Evolutionary conservation across 2,329 filamentous ascomycete genomes (phyloP).

Genomic region (Trichoderma atrobrunneum): DNA sequence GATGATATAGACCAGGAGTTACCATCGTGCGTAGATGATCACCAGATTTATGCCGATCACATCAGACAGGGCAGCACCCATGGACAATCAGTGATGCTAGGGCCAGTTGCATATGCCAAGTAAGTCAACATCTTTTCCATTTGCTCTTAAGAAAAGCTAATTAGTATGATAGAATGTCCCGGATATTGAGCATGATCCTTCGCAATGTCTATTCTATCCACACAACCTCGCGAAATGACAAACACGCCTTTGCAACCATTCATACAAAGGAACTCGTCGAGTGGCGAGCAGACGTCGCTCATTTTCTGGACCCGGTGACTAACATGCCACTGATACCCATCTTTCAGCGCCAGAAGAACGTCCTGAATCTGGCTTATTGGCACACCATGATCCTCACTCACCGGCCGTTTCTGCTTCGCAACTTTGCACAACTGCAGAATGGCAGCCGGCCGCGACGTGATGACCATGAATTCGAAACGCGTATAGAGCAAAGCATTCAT

Average conservation of each 20-base stretch:
- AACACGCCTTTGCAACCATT: slow-evolving; percentile 8
- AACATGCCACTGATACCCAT: slow-evolving; percentile 12
- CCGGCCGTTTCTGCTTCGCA: slow-evolving; percentile 3
- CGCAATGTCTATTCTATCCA: slow-evolving; percentile 14
- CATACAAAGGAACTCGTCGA: slow-evolving; percentile 8
- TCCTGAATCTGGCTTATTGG: slow-evolving; percentile 10
- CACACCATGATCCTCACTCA: slow-evolving; percentile 15
- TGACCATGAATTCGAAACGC: slow-evolving; percentile 1
- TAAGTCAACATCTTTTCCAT: neutral
- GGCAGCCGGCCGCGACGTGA: slow-evolving; percentile 4
- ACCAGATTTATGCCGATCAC: slow-evolving; percentile 8
- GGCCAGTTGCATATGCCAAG: slow-evolving; percentile 9
- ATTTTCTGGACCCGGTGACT: slow-evolving; percentile 2
- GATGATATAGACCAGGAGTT: slow-evolving; percentile 11
- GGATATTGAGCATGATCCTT: slow-evolving; percentile 13
- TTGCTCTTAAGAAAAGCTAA: neutral
- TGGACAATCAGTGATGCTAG: slow-evolving; percentile 5
- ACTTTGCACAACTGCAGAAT: slow-evolving; percentile 13
- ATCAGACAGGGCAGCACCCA: slow-evolving; percentile 3
- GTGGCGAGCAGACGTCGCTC: slow-evolving; percentile 6
- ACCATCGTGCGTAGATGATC: neutral
- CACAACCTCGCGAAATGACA: slow-evolving; percentile 9
- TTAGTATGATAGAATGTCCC: neutral
- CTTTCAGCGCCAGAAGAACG: slow-evolving; percentile 12
- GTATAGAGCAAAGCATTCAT: slow-evolving; percentile 1